A percentile compares a stretch with the other conserved stretches of the same genome.
Conservation (phyloP, 148 eudicot genomes). For the Diospyros lotus region DNA sequence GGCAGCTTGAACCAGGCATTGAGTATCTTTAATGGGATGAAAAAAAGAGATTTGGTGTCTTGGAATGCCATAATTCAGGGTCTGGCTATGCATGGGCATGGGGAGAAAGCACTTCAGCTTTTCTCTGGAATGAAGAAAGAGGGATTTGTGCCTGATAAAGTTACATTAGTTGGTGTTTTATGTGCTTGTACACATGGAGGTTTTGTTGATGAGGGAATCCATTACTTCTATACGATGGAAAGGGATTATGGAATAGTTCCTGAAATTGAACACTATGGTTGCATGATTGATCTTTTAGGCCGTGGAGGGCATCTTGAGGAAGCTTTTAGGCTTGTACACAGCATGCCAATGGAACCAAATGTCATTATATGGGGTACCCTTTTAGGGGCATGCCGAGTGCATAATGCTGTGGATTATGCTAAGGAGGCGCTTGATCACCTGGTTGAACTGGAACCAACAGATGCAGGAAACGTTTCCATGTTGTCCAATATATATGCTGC, state of each 20-base stretch:
- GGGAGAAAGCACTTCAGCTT: slow-evolving; percentile 56
- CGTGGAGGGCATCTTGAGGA: slow-evolving; percentile 76
- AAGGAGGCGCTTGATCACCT: slow-evolving; percentile 48
- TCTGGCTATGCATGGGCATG: slow-evolving; percentile 81
- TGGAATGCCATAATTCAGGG: slow-evolving; percentile 89
- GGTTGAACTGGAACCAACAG: slow-evolving; percentile 41
- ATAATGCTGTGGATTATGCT: slow-evolving; percentile 59
- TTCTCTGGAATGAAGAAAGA: slow-evolving; percentile 60
- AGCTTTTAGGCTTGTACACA: slow-evolving; percentile 54
- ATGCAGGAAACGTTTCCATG: slow-evolving; percentile 61
- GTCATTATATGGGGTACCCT: slow-evolving; percentile 75
- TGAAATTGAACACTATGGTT: slow-evolving; percentile 80
- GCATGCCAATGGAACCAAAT: slow-evolving; percentile 85
- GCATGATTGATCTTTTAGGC: slow-evolving; percentile 82
- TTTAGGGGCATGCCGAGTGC: slow-evolving; percentile 76
- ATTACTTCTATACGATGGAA: slow-evolving; percentile 67
- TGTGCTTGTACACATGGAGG: slow-evolving; percentile 95
- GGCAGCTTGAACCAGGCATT: slow-evolving; percentile 55
- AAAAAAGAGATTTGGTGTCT: slow-evolving; percentile 62
- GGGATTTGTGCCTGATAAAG: slow-evolving; percentile 65
- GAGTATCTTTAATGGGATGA: slow-evolving; percentile 49
- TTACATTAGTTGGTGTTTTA: slow-evolving; percentile 71
- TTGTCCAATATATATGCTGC: slow-evolving; percentile 81
- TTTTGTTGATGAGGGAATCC: slow-evolving; percentile 51
- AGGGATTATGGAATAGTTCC: slow-evolving; percentile 53